Evolutionary conservation across 2,329 filamentous ascomycete genomes (phyloP).

Genomic region (Pseudogymnoascus sp.): DNA sequence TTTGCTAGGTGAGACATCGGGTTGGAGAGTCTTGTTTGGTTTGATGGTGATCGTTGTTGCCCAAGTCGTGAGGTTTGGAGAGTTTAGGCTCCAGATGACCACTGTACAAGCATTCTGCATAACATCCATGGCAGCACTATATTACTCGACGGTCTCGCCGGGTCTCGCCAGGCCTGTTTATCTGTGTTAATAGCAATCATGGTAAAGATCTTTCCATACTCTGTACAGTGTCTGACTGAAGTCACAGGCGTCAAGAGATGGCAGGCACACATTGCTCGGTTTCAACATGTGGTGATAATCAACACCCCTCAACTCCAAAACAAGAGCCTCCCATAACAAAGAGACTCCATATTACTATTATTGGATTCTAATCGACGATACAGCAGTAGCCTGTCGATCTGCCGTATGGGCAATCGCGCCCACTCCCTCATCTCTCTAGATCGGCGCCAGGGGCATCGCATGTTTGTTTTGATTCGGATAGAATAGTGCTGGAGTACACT

Average conservation of each 20-base stretch:
- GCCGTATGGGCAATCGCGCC: slow-evolving; percentile 2
- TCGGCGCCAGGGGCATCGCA: slow-evolving; percentile 2
- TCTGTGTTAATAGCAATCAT: neutral
- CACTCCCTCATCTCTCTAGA: neutral
- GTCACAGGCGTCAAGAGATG: neutral
- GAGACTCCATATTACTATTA: neutral
- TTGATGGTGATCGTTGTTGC: slow-evolving; percentile 2
- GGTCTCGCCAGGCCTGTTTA: neutral
- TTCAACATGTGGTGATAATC: neutral
- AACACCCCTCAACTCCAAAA: neutral
- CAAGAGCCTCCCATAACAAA: neutral
- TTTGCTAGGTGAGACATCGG: slow-evolving; percentile 17
- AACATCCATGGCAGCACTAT: neutral
- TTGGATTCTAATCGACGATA: neutral
- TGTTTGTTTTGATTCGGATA: slow-evolving; percentile 5
- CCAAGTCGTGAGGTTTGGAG: neutral
- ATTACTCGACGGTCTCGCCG: neutral
- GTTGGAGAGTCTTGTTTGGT: neutral
- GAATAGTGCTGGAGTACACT: neutral
- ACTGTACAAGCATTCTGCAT: neutral
- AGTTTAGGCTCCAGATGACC: neutral
- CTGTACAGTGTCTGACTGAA: neutral
- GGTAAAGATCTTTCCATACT: neutral
- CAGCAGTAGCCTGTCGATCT: neutral
- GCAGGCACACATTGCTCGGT: neutral